Conservation (phyloP, 176 grass and related monocot genomes). For the Tuctoria greenei region DNA sequence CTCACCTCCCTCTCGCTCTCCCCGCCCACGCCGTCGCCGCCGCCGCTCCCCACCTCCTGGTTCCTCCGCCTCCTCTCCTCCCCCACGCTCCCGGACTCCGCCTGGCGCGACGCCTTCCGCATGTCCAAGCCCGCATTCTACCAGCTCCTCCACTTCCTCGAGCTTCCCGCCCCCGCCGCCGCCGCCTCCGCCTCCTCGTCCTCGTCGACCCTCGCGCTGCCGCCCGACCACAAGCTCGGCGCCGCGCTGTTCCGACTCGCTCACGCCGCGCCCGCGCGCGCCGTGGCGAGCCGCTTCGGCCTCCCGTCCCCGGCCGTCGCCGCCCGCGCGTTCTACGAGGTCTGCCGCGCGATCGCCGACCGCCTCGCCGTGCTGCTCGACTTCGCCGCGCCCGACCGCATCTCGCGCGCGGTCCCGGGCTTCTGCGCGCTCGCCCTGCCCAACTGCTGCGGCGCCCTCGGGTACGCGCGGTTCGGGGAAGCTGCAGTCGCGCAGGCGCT, state of each 20-base stretch:
- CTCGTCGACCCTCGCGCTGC: slow-evolving; percentile 40
- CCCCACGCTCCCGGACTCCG: slow-evolving; percentile 37
- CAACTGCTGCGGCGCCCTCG: slow-evolving; percentile 85
- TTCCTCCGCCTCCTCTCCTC: slow-evolving; percentile 71
- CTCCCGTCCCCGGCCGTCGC: slow-evolving; percentile 55
- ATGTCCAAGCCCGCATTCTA: slow-evolving; percentile 70
- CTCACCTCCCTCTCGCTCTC: slow-evolving; percentile 62
- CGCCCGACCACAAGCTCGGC: slow-evolving; percentile 71
- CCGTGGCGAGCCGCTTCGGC: slow-evolving; percentile 76
- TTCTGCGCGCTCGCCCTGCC: slow-evolving; percentile 65
- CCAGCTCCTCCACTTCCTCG: slow-evolving; percentile 65
- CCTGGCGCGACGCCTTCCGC: slow-evolving; percentile 69
- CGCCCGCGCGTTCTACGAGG: slow-evolving; percentile 80
- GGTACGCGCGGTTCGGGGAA: slow-evolving; percentile 57
- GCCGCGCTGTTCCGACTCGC: slow-evolving; percentile 87
- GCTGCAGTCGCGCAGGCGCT: slow-evolving; percentile 65
- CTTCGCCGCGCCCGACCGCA: slow-evolving; percentile 58
- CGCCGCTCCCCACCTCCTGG: slow-evolving; percentile 55
- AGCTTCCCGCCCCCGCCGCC: slow-evolving; percentile 41
- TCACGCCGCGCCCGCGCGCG: slow-evolving; percentile 56
- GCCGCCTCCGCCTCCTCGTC: background rate
- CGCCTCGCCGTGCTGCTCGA: slow-evolving; percentile 58
- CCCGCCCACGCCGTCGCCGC: slow-evolving; percentile 43
- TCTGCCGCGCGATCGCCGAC: slow-evolving; percentile 70
- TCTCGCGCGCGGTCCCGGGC: slow-evolving; percentile 60